These are phyloP conservation scores for Escallonia herrerae DNA, from an alignment of 129 eudicot genomes.

Conservation along the genomic window DNA sequence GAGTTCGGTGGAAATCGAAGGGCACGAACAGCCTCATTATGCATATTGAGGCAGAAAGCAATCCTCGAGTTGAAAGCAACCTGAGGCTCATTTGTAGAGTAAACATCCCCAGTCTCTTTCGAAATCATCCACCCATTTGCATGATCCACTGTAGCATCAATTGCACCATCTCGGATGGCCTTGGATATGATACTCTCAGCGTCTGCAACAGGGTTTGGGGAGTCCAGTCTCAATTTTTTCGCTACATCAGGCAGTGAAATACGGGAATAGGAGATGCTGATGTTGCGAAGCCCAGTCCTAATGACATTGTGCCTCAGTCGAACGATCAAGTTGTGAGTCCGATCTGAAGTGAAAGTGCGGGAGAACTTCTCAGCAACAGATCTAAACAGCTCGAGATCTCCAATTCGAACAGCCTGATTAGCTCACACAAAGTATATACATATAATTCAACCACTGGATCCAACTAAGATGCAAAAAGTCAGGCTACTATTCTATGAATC, in stretches of 20 bases:
- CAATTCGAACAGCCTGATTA: slow-evolving; percentile 88
- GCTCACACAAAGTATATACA: background rate
- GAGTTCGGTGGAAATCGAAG: slow-evolving; percentile 78
- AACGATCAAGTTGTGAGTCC: slow-evolving; percentile 84
- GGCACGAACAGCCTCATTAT: slow-evolving; percentile 91
- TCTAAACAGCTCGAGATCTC: slow-evolving; percentile 81
- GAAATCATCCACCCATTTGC: slow-evolving; percentile 92
- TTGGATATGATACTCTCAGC: slow-evolving; percentile 91
- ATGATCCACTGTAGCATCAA: slow-evolving; percentile 90
- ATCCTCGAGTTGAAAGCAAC: slow-evolving; percentile 79
- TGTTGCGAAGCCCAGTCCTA: slow-evolving; percentile 85
- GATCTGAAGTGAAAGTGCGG: slow-evolving; percentile 64
- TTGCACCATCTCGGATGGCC: slow-evolving; percentile 96
- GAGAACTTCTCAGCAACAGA: slow-evolving; percentile 71
- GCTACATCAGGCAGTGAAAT: slow-evolving; percentile 88
- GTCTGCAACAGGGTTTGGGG: slow-evolving; percentile 83
- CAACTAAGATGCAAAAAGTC: too few species aligned
- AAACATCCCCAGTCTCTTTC: slow-evolving; percentile 81
- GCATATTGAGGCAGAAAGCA: slow-evolving; percentile 92
- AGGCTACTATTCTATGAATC: too few species aligned
- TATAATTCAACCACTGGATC: too few species aligned
- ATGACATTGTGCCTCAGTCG: slow-evolving; percentile 94
- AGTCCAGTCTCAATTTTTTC: slow-evolving; percentile 70
- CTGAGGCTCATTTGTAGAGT: slow-evolving; percentile 92
- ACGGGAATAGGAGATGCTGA: slow-evolving; percentile 89